Base-by-base conservation (phyloP, 768 basidiomycete genomes). In the Phylloporus sp. region DNA sequence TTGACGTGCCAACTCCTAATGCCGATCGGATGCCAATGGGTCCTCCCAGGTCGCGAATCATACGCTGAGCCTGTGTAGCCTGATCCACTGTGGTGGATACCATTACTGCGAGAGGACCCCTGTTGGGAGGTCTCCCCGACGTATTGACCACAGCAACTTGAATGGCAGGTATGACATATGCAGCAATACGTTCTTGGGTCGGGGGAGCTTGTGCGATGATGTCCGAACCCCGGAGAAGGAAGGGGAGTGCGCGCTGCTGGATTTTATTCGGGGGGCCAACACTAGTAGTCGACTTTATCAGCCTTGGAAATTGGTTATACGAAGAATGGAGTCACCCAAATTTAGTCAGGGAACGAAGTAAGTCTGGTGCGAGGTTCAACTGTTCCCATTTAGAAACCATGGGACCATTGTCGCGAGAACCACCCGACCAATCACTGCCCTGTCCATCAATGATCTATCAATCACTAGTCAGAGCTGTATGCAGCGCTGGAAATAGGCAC, bases 181-280 rank as follows among this genome's bases (percentile, higher is more conserved):
- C 93, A 22, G 95, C 95, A 61, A 99, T 99, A 41, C 97, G 81
- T 68, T 99, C 97, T 68, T 97, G 95, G 0, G 97, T 98, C 1
- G 97, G 95, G 42, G 97, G 97, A 10, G 95, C 97, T 71, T 99
- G 97, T 9, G 95, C 95, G 62, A 99, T 98, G 64, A 98, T 97
- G 62, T 99, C 97, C 32, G 92, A 83, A 8, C 93, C 95, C 46
- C 88, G 82, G 29, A 98, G 78, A 53, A 99, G 82, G 73, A 97
- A 97, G 7, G 97, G 97, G 45, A 99, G 75, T 40, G 97, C 95
- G 43, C 95, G 82, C 65, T 95, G 93, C 71, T 98, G 97, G 58
- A 99, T 97, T 76, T 99, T 99, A 71, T 97, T 97, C 6, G 97
- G 97, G 2, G 97, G 97, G 1, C 95, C 95, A 55, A 98, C 86